These are phyloP conservation scores for Dactylellina leptospora DNA, from an alignment of 2,329 filamentous ascomycete genomes.

Conservation along the genomic window DNA sequence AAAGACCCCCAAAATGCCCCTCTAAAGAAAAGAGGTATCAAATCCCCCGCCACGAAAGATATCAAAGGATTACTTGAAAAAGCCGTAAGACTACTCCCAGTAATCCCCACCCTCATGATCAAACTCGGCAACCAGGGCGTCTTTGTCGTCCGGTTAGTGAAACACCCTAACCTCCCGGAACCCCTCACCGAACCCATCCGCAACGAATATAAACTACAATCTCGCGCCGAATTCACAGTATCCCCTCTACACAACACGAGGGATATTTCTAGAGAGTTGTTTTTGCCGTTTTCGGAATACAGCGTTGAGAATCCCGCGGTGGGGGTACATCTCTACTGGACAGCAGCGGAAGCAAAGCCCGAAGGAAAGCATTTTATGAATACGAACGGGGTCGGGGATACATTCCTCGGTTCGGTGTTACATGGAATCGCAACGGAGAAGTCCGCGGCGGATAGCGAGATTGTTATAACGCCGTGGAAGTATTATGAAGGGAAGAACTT, in stretches of 20 bases:
- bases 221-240: no score
- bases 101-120: conserved; percentile 18
- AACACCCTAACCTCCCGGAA: conserved; percentile 11
- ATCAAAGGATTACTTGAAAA: not conserved
- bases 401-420: conserved; percentile 35
- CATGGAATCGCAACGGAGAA: not conserved
- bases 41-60: not conserved
- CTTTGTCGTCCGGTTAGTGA: conserved; percentile 8
- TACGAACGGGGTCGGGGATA: conserved; percentile 45
- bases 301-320: no score
- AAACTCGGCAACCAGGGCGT: conserved; percentile 38
- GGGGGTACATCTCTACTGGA: conserved; percentile 23
- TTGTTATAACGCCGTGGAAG: not conserved
- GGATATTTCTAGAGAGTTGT: no score
- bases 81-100: conserved; percentile 11
- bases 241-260: no score
- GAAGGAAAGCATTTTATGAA: not conserved
- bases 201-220: not conserved
- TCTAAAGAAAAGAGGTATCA: not conserved
- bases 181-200: not conserved
- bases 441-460: not conserved
- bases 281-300: no score
- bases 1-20: not conserved
- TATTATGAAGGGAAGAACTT: not conserved
- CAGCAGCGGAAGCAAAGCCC: not conserved